Evolutionary conservation across 306 rosid species (phyloP), one percentile per base, ranked within the genome.

Genomic region (Trifolium subterraneum): DNA sequence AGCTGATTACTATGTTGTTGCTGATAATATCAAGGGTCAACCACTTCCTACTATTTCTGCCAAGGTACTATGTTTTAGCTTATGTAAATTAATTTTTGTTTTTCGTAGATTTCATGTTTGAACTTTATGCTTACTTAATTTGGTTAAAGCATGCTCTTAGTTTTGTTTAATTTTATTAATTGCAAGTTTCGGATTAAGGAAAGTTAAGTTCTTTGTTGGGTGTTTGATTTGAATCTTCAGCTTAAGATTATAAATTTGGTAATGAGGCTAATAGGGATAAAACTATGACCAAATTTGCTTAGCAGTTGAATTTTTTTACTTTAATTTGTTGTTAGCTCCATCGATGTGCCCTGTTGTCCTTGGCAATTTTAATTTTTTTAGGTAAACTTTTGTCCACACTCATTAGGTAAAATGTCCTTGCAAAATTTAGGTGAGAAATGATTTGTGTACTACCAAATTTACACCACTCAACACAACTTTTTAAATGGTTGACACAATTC

Each of bases 1-100:
- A 79, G 90, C 90, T 12, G 82, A 79, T 81, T 86, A 86, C 83
- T 82, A 84, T 60, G 86, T 86, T 59, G 81, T 86, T 0, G 74
- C 75, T 1, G 84, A 86, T 20, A 85, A 86, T 29, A 58, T 8
- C 23, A 13, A 76, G 2, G 41, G 6, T 56, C 77, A 69, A 33
- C 90, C 68, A 1, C 74, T 56, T 51, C 79, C 70, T 48, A 81
- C 83, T 9, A 19, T 86, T 64, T 84, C 90, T n/a, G 86, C 11
- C 70, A 69, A 60, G 88, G 90, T 83, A 71, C 5, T 12, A 42
- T 59, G 5, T 61, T 71, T 51, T 10, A 0, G 3, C 69, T 25
- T 25, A 58, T 13, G 19, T 14, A 27, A 25, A 13, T 59, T 3
- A 0, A 13, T 15, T 59, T 6, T 27, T 6, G 20, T 73, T 22